Percentiles rank a stretch among this genome's conserved stretches.
Evolutionary conservation across 2,329 filamentous ascomycete genomes (phyloP).

Genomic region (Aureobasidium musti): DNA sequence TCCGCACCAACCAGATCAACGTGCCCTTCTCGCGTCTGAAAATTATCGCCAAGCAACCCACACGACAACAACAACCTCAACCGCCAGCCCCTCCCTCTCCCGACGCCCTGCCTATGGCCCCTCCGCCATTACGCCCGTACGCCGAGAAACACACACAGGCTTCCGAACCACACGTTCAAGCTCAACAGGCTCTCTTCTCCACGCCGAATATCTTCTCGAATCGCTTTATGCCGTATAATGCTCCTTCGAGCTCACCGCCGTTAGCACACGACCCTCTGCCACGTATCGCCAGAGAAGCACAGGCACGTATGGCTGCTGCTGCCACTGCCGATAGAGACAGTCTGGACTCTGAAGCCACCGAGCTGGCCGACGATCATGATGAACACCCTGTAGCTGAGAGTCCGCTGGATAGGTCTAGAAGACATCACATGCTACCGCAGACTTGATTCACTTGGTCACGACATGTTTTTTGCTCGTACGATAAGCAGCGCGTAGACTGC

Average conservation of each 20-base stretch:
- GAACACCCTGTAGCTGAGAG: slow-evolving; percentile 18
- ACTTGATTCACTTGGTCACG: not conserved
- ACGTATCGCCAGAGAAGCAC: slow-evolving; percentile 19
- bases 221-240: slow-evolving; percentile 23
- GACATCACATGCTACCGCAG: slow-evolving; percentile 21
- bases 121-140: slow-evolving; percentile 13
- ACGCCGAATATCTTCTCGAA: slow-evolving; percentile 28
- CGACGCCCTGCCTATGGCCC: slow-evolving; percentile 22
- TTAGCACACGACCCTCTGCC: slow-evolving; percentile 20
- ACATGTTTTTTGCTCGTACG: not conserved
- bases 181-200: slow-evolving; percentile 18
- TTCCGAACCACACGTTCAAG: not conserved
- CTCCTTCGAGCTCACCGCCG: slow-evolving; percentile 26
- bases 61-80: slow-evolving; percentile 7
- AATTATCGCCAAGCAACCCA: slow-evolving; percentile 31
- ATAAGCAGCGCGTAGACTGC: not conserved
- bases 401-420: slow-evolving; percentile 13
- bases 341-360: slow-evolving; percentile 29
- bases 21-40: slow-evolving; percentile 63
- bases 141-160: not conserved
- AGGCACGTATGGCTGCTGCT: slow-evolving; percentile 22
- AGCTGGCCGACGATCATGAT: slow-evolving; percentile 27
- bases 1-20: slow-evolving; percentile 69
- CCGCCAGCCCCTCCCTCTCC: slow-evolving; percentile 12
- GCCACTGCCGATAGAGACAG: slow-evolving; percentile 20